phyloP scores from a whole-genome alignment of 441 rosid genomes.

The Theobroma grandiflorum region DNA sequence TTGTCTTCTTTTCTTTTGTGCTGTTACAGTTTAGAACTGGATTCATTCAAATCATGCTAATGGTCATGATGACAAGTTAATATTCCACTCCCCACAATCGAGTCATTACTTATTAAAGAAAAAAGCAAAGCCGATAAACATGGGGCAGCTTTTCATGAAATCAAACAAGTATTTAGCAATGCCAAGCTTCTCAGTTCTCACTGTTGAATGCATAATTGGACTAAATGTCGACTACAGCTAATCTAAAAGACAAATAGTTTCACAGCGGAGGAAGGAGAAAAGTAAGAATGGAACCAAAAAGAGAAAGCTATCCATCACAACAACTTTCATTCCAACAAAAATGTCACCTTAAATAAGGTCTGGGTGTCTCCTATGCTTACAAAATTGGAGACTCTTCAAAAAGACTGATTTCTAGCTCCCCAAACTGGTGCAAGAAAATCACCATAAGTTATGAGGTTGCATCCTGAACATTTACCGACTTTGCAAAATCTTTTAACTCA shows the following conservation, averaged over 20 bases:
- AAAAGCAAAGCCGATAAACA: neutral
- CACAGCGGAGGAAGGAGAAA: too few species aligned
- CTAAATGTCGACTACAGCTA: neutral
- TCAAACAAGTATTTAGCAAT: neutral
- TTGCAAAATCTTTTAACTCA: neutral
- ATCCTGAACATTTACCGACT: neutral
- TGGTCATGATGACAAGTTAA: too few species aligned
- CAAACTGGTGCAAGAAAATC: neutral
- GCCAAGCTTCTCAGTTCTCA: neutral
- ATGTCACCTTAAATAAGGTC: neutral
- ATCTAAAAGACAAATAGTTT: too few species aligned
- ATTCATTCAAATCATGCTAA: neutral
- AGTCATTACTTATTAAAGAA: neutral
- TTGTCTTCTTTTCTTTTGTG: too few species aligned
- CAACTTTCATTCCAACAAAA: conserved; percentile 4
- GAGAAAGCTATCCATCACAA: neutral
- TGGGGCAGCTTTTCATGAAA: neutral
- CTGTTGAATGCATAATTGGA: neutral
- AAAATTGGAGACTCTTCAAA: neutral
- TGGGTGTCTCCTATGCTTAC: neutral
- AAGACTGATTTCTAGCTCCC: neutral
- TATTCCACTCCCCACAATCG: too few species aligned
- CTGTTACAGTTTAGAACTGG: too few species aligned
- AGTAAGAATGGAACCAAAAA: neutral
- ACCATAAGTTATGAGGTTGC: neutral